A percentile compares a stretch with the other conserved stretches of the same genome.
These are phyloP conservation scores for Coffea canephora DNA, from an alignment of 257 asterid genomes.

Conservation along the genomic window DNA sequence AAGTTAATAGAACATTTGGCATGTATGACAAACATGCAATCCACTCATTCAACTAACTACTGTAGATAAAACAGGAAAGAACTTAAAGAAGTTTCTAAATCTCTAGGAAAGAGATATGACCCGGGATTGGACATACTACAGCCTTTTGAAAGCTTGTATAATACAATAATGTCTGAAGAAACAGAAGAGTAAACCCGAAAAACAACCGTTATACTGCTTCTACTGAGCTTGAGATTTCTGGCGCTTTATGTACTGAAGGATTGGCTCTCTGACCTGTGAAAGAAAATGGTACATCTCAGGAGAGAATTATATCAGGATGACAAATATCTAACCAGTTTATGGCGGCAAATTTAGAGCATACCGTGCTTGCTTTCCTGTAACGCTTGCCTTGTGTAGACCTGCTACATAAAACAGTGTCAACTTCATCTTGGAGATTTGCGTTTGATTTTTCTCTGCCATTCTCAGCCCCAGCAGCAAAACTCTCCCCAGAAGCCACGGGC, in stretches of 20 bases:
- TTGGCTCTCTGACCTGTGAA: constrained; percentile 79
- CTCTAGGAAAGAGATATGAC: too few relatives aligned
- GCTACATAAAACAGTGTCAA: constrained; percentile 47
- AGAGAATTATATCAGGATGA: not conserved
- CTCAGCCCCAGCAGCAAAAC: constrained; percentile 60
- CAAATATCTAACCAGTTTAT: not conserved
- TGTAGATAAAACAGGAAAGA: not conserved
- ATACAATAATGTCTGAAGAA: not conserved
- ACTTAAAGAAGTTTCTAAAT: too few relatives aligned
- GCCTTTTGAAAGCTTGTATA: not conserved
- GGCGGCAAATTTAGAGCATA: constrained; percentile 25
- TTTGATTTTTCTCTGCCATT: constrained; percentile 39
- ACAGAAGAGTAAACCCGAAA: not conserved
- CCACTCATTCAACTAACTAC: too few relatives aligned
- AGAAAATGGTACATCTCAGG: not conserved
- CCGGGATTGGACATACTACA: too few relatives aligned
- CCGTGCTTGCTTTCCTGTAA: constrained; percentile 82
- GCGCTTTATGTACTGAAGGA: constrained; percentile 69
- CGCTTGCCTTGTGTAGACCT: constrained; percentile 63
- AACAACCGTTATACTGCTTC: constrained; percentile 1
- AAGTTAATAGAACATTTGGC: too few relatives aligned
- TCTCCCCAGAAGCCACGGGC: constrained; percentile 84
- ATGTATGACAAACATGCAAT: too few relatives aligned
- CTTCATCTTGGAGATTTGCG: constrained; percentile 29
- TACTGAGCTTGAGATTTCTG: constrained; percentile 59